A percentile compares a stretch with the other conserved stretches of the same genome.
Evolutionary conservation across 2,329 filamentous ascomycete genomes (phyloP).

Genomic region (Stagonosporopsis vannaccii): DNA sequence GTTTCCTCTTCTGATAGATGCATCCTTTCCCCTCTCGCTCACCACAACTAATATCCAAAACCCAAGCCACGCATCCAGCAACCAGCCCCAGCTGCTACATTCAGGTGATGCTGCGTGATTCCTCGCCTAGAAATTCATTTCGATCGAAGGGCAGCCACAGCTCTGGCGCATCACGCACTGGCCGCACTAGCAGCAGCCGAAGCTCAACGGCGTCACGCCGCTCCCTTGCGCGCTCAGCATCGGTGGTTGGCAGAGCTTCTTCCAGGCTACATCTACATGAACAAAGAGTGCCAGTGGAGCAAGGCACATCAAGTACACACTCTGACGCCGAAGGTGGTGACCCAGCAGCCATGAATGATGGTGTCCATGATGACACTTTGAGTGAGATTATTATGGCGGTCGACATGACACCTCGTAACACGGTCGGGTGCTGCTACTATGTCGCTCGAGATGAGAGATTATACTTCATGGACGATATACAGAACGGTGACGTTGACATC

Average conservation of each 20-base stretch:
- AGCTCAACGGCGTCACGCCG: conserved; percentile 18
- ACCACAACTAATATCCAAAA: conserved; percentile 3
- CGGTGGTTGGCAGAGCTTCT: conserved; percentile 8
- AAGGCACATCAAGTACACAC: conserved; percentile 4
- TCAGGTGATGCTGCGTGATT: conserved; percentile 23
- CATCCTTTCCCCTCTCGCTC: neutral
- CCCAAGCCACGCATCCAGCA: neutral
- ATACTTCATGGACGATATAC: conserved; percentile 78
- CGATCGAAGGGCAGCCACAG: conserved; percentile 22
- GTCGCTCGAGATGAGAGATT: conserved; percentile 72
- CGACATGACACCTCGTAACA: conserved; percentile 73
- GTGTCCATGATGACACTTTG: conserved; percentile 58
- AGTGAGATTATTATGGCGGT: conserved; percentile 82
- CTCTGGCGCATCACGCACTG: conserved; percentile 17
- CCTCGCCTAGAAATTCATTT: conserved; percentile 12
- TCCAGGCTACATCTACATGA: neutral
- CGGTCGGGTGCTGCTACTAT: conserved; percentile 86
- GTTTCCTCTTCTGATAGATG: conserved; percentile 23
- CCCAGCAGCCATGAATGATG: conserved; percentile 10
- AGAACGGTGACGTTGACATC: conserved; percentile 71
- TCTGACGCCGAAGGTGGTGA: conserved; percentile 9
- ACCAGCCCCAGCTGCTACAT: neutral
- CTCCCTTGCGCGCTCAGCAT: conserved; percentile 21
- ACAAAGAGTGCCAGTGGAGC: neutral
- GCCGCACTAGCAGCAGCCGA: conserved; percentile 12